Percentiles rank a stretch among this genome's conserved stretches.
Conservation (phyloP, 257 asterid genomes). For the Catharanthus roseus region DNA sequence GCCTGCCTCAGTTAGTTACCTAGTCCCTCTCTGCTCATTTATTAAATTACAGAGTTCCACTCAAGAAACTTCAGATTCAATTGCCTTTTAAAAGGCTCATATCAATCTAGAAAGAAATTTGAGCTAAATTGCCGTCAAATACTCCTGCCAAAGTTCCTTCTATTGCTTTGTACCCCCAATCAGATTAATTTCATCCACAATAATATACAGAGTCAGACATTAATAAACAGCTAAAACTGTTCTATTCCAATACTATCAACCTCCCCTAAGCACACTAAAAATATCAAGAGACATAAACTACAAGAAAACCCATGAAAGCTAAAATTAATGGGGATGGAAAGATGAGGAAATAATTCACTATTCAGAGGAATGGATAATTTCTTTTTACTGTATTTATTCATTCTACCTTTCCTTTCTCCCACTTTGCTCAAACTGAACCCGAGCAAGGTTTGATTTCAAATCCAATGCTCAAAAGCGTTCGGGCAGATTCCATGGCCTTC, state of each 20-base stretch:
- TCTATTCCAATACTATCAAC: neutral
- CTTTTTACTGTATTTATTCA: conserved; percentile 13
- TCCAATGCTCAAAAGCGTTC: conserved; percentile 67
- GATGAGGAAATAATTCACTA: conserved; percentile 15
- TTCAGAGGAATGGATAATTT: conserved; percentile 15
- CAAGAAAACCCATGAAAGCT: conserved; percentile 5
- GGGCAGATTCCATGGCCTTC: conserved; percentile 41
- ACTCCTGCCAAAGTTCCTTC: conserved; percentile 10
- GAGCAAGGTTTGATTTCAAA: conserved; percentile 70
- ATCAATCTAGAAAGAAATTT: neutral
- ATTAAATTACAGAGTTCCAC: neutral
- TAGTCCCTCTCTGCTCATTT: neutral
- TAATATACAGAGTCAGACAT: conserved; percentile 10
- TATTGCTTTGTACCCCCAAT: conserved; percentile 3
- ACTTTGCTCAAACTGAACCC: neutral
- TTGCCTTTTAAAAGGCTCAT: neutral
- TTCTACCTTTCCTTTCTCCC: conserved; percentile 10
- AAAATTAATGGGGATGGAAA: neutral
- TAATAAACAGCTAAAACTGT: conserved; percentile 3
- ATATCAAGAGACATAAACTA: conserved; percentile 3
- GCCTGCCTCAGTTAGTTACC: too few relatives aligned
- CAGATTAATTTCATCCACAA: conserved; percentile 10
- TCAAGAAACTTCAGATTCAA: neutral
- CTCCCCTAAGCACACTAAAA: neutral
- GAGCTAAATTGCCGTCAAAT: too few relatives aligned